Percentiles rank a stretch among this genome's conserved stretches.
Conservation (phyloP, 2,329 filamentous ascomycete species). For the Eutypella sp. region DNA sequence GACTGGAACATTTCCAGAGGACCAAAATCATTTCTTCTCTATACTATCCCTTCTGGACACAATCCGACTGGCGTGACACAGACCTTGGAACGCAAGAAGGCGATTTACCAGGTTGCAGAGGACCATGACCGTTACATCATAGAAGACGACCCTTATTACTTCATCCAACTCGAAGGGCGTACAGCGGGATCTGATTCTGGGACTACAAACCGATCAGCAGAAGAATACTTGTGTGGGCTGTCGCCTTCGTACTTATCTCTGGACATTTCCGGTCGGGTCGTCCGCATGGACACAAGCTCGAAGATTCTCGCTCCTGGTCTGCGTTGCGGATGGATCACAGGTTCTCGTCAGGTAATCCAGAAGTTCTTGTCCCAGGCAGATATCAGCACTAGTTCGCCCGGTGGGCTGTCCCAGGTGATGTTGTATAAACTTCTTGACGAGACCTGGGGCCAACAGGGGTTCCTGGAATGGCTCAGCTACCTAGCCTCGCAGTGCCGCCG, state of each 20-base stretch:
- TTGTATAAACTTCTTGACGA: slow-evolving; percentile 26
- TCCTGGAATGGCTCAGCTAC: slow-evolving; percentile 21
- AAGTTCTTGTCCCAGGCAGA: slow-evolving; percentile 22
- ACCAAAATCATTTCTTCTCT: slow-evolving; percentile 62
- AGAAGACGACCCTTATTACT: slow-evolving; percentile 74
- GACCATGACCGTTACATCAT: slow-evolving; percentile 68
- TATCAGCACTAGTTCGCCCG: slow-evolving; percentile 13
- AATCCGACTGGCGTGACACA: slow-evolving; percentile 74
- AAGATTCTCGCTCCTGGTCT: slow-evolving; percentile 29
- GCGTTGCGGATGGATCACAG: slow-evolving; percentile 26
- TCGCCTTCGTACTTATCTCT: slow-evolving; percentile 28
- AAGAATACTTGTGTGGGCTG: slow-evolving; percentile 11
- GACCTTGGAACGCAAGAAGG: slow-evolving; percentile 49
- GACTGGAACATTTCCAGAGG: slow-evolving; percentile 60
- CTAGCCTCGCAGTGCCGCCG: slow-evolving; percentile 19
- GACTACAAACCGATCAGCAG: background rate
- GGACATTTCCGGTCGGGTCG: slow-evolving; percentile 26
- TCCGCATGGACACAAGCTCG: slow-evolving; percentile 26
- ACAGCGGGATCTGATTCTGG: background rate
- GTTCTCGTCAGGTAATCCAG: slow-evolving; percentile 18
- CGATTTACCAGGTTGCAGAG: slow-evolving; percentile 61
- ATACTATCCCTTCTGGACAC: slow-evolving; percentile 69
- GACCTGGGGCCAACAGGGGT: slow-evolving; percentile 26
- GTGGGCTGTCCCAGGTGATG: slow-evolving; percentile 25
- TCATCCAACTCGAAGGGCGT: slow-evolving; percentile 53